Base-by-base conservation (phyloP, 225 moss, liverwort and hornwort species). In the Asterella californica region DNA sequence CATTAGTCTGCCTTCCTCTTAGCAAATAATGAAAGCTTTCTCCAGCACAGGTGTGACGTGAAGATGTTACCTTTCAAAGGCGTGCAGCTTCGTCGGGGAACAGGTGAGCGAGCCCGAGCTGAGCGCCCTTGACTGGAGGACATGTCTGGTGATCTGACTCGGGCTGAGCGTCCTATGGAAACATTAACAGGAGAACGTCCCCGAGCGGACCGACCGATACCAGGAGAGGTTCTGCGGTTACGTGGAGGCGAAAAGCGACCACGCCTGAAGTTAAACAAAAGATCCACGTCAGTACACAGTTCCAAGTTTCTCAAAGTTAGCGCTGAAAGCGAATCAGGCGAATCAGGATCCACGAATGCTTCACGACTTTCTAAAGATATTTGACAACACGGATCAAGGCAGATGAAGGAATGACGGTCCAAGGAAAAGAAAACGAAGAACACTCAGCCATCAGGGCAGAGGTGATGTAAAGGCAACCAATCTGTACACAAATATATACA, bases 191-290 rank as follows among this genome's bases (percentile, higher is more conserved):
- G 92, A 37, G 96, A 92, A 10, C 91, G 79, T 24, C 83, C 88
- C 72, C 92, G 89, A 52, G 81, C 85, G 10, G 91, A 86, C 14
- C 94, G 92, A 65, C 90, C 93, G 14, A 87, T 88, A 21, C 87
- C 90, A 6, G 89, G 94, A 17, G 95, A 91, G 18, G 85, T 75
- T 60, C 93, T 88, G 22, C 95, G 90, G 46, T 78, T 84, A 33
- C 84, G 87, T 46, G 74, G 84, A 45, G 87, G 87, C 47, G 87
- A 87, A 49, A 84, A 79, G 77, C 80, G 87, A 78, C 84, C 78
- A 10, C 87, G 87, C 60, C 87, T 87, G 76, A 57, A 57, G 42
- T 49, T 55, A 71, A 59, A 14, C 71, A 64, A 47, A 76, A 50
- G 67, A 64, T 53, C 14, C 14, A 61, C 59, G 24, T 79, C 50